Percentiles rank a stretch among this genome's conserved stretches.
phyloP scores from a whole-genome alignment of 2,329 filamentous ascomycete species.

The Stemphylium vesicarium region DNA sequence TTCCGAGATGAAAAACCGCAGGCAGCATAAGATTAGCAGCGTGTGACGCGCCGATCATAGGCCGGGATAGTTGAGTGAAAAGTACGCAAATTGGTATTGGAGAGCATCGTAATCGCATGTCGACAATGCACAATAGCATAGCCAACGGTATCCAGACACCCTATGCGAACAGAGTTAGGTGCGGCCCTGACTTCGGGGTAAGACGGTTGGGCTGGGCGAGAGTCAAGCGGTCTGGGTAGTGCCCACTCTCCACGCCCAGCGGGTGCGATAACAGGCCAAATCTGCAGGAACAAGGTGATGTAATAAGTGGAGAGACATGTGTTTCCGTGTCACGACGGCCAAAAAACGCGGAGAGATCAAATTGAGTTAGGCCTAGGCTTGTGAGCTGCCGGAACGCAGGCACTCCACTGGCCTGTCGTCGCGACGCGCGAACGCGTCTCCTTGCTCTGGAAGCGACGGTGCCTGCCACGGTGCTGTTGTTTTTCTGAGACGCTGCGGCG shows the following conservation, averaged over 20 bases:
- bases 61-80: background rate
- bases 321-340: constrained; percentile 45
- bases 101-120: background rate
- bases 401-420: constrained; percentile 41
- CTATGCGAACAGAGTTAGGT: background rate
- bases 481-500: constrained; percentile 2
- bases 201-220: constrained; percentile 25
- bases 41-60: constrained; percentile 5
- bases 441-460: constrained; percentile 8
- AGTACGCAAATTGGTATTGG: background rate
- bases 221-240: constrained; percentile 25
- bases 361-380: constrained; percentile 46
- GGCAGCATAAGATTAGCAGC: background rate
- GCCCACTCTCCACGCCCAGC: constrained; percentile 19
- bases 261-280: constrained; percentile 2
- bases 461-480: constrained; percentile 1
- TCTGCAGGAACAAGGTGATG: constrained; percentile 37
- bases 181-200: constrained; percentile 12
- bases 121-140: background rate
- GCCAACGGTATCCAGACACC: background rate
- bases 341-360: constrained; percentile 41
- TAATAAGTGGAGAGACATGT: constrained; percentile 49
- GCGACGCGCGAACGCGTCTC: constrained; percentile 34
- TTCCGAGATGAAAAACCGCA: background rate
- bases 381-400: constrained; percentile 44